A percentile compares a stretch with the other conserved stretches of the same genome.
phyloP scores from a whole-genome alignment of 306 rosid species.

The Crotalaria pallida region DNA sequence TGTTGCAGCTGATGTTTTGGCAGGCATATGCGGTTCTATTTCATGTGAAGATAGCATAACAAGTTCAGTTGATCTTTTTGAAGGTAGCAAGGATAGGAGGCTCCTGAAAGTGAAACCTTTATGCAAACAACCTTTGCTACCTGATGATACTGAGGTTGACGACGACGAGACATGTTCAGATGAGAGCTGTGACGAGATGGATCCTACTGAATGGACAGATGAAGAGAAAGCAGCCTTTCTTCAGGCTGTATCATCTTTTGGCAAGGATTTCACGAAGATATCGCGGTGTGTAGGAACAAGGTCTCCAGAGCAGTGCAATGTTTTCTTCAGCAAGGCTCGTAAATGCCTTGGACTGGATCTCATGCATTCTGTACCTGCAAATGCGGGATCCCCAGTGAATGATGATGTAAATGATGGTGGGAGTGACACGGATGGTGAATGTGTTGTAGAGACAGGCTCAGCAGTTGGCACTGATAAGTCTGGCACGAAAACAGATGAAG shows the following conservation, averaged over 20 bases:
- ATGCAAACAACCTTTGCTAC: conserved; percentile 28
- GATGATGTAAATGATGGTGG: conserved; percentile 66
- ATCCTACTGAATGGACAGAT: conserved; percentile 81
- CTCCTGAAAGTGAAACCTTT: conserved; percentile 37
- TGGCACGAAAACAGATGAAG: conserved; percentile 50
- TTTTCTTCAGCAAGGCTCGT: conserved; percentile 88
- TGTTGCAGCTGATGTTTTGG: conserved; percentile 90
- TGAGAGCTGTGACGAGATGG: conserved; percentile 90
- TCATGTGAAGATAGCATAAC: conserved; percentile 86
- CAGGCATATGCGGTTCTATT: conserved; percentile 79
- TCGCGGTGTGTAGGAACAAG: conserved; percentile 66
- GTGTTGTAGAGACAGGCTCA: conserved; percentile 52
- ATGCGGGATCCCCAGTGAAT: conserved; percentile 42
- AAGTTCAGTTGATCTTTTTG: conserved; percentile 62
- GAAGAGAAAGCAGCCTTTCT: conserved; percentile 74
- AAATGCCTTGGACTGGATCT: conserved; percentile 84
- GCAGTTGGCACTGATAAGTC: conserved; percentile 48
- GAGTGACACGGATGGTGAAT: conserved; percentile 73
- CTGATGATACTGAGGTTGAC: conserved; percentile 41
- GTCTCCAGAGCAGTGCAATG: conserved; percentile 82
- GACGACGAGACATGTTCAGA: conserved; percentile 89
- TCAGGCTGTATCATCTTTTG: conserved; percentile 80
- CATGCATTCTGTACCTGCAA: conserved; percentile 40
- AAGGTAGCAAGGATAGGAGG: conserved; percentile 48
- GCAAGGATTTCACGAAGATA: conserved; percentile 67